A percentile compares a stretch with the other conserved stretches of the same genome.
phyloP scores from a whole-genome alignment of 2,329 filamentous ascomycete species.

The Keithomyces neogunnii region DNA sequence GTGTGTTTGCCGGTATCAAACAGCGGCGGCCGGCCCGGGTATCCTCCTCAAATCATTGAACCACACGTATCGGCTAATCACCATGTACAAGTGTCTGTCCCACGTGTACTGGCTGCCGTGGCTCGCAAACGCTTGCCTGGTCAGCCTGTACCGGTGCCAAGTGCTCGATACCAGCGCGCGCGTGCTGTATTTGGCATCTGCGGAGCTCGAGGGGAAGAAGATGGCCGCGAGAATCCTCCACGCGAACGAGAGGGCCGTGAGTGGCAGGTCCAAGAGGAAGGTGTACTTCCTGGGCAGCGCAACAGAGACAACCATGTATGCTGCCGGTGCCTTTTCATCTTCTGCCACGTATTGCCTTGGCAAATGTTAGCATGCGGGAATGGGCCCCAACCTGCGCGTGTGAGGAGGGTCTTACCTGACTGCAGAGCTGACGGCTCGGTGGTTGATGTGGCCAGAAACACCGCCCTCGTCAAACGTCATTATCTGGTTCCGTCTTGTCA shows the following conservation, averaged over 20 bases:
- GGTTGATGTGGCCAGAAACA: conserved; percentile 31
- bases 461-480: conserved; percentile 32
- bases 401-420: conserved; percentile 19
- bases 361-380: not conserved
- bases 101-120: conserved; percentile 31
- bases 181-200: conserved; percentile 11
- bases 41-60: conserved; percentile 22
- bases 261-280: conserved; percentile 26
- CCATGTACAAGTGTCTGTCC: conserved; percentile 30
- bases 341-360: conserved; percentile 19
- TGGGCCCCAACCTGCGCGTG: not conserved
- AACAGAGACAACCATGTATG: conserved; percentile 27
- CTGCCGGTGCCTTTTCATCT: conserved; percentile 20
- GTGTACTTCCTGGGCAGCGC: conserved; percentile 29
- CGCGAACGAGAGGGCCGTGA: conserved; percentile 27
- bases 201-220: conserved; percentile 11
- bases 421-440: conserved; percentile 28
- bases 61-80: conserved; percentile 31
- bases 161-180: conserved; percentile 27
- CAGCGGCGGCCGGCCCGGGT: not conserved
- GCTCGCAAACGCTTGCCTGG: conserved; percentile 26
- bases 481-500: conserved; percentile 17
- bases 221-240: conserved; percentile 12
- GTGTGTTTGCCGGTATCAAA: not conserved
- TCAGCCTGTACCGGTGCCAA: conserved; percentile 25